These are phyloP conservation scores for Solanum pinnatisectum DNA, from an alignment of 257 asterid genomes.

Conservation along the genomic window DNA sequence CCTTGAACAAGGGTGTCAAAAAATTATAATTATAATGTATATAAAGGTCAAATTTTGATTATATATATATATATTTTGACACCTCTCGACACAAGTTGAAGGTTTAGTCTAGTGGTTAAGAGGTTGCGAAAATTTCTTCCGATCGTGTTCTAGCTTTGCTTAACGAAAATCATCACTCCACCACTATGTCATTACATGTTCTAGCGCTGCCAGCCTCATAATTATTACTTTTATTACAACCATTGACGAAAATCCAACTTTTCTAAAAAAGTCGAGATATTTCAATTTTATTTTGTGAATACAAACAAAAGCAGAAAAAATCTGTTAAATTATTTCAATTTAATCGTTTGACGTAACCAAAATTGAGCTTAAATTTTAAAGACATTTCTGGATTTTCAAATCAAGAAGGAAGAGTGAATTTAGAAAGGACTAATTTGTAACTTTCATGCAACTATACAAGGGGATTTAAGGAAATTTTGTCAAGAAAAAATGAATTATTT, in stretches of 20 bases:
- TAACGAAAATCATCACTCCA: not conserved
- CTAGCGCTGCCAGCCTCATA: not conserved
- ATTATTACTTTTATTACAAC: too few species aligned
- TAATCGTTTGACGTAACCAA: not conserved
- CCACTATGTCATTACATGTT: not conserved
- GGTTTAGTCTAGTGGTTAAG: too few species aligned
- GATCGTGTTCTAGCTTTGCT: not conserved
- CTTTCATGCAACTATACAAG: not conserved
- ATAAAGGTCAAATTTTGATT: too few species aligned
- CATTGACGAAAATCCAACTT: too few species aligned
- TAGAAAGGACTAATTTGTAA: not conserved
- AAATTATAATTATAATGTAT: too few species aligned
- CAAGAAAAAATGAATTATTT: not conserved
- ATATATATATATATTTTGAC: too few species aligned
- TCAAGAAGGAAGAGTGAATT: not conserved
- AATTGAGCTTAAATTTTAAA: not conserved
- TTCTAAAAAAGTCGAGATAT: not conserved
- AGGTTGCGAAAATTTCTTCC: not conserved
- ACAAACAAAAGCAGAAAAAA: not conserved
- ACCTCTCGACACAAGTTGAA: too few species aligned
- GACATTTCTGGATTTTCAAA: not conserved
- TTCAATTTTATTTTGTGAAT: not conserved
- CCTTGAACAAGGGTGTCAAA: not conserved
- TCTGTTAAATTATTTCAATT: not conserved
- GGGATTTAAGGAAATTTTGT: not conserved